Evolutionary conservation across 495 filamentous ascomycete genomes (phyloP).

Genomic region (Penicillium malachiteum): DNA sequence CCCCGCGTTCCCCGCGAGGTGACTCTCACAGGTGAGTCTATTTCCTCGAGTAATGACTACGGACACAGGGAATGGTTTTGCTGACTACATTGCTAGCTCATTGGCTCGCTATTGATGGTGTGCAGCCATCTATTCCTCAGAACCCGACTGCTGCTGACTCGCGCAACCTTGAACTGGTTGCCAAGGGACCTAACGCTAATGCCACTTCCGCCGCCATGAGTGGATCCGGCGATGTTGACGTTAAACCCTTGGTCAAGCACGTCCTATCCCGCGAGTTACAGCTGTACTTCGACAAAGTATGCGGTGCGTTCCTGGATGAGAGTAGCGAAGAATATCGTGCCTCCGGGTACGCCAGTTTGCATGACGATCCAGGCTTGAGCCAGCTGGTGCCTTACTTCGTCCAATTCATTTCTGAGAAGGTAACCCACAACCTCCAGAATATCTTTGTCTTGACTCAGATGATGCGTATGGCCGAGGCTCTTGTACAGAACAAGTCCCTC

Average conservation of each 20-base stretch:
- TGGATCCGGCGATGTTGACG: slow-evolving; percentile 74
- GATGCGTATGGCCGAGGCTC: slow-evolving; percentile 79
- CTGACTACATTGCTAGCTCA: slow-evolving; percentile 61
- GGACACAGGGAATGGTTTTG: background rate
- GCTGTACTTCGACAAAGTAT: slow-evolving; percentile 96
- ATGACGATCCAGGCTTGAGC: slow-evolving; percentile 86
- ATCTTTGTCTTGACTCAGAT: slow-evolving; percentile 84
- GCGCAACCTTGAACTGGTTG: slow-evolving; percentile 75
- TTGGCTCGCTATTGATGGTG: slow-evolving; percentile 94
- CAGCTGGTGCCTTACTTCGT: slow-evolving; percentile 95
- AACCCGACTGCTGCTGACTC: slow-evolving; percentile 85
- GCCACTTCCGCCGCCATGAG: slow-evolving; percentile 77
- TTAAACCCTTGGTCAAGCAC: slow-evolving; percentile 91
- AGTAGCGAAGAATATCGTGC: slow-evolving; percentile 78
- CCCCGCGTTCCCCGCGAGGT: slow-evolving; percentile 95
- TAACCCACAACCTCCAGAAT: slow-evolving; percentile 85
- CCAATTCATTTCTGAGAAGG: slow-evolving; percentile 89
- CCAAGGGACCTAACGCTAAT: slow-evolving; percentile 85
- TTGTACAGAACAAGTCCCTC: slow-evolving; percentile 78
- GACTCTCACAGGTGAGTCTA: slow-evolving; percentile 73
- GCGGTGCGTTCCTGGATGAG: slow-evolving; percentile 80
- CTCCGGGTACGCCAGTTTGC: slow-evolving; percentile 77
- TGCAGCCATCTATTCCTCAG: slow-evolving; percentile 92
- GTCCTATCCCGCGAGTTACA: slow-evolving; percentile 91
- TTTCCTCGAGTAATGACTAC: background rate